These are phyloP conservation scores for Digitaria exilis DNA, from an alignment of 202 grass and related monocot genomes.

Conservation along the genomic window DNA sequence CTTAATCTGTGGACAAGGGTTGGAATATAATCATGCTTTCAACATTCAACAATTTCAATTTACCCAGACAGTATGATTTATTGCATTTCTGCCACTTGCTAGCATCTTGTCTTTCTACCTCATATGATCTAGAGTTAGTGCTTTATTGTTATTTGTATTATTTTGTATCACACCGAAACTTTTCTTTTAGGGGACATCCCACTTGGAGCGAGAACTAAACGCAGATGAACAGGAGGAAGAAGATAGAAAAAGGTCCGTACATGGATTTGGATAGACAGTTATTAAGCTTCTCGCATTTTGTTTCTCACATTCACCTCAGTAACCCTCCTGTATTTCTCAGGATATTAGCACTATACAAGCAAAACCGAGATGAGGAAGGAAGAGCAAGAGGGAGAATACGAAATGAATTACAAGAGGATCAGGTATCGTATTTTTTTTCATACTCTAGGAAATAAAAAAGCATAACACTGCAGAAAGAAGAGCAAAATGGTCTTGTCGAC, in stretches of 20 bases:
- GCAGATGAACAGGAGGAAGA: slow-evolving; percentile 45
- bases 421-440: slow-evolving; percentile 42
- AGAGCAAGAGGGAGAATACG: slow-evolving; percentile 38
- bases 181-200: slow-evolving; percentile 39
- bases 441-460: slow-evolving; percentile 25
- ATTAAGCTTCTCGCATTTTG: slow-evolving; percentile 34
- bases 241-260: slow-evolving; percentile 60
- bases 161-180: background rate
- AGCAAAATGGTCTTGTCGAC: slow-evolving; percentile 18
- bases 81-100: background rate
- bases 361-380: slow-evolving; percentile 57
- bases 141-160: slow-evolving; percentile 37
- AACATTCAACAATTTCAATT: background rate
- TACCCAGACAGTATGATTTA: background rate
- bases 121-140: slow-evolving; percentile 5
- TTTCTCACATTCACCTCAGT: slow-evolving; percentile 9
- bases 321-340: slow-evolving; percentile 44
- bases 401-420: slow-evolving; percentile 56
- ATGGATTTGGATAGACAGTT: slow-evolving; percentile 38
- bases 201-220: slow-evolving; percentile 42
- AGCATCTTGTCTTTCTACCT: slow-evolving; percentile 31
- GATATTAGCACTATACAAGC: slow-evolving; percentile 52
- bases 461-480: background rate
- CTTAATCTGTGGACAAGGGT: background rate
- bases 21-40: background rate